Percentiles rank a stretch among this genome's conserved stretches.
Conservation (phyloP, 805 yeast genomes). For the Ogataea sp. region DNA sequence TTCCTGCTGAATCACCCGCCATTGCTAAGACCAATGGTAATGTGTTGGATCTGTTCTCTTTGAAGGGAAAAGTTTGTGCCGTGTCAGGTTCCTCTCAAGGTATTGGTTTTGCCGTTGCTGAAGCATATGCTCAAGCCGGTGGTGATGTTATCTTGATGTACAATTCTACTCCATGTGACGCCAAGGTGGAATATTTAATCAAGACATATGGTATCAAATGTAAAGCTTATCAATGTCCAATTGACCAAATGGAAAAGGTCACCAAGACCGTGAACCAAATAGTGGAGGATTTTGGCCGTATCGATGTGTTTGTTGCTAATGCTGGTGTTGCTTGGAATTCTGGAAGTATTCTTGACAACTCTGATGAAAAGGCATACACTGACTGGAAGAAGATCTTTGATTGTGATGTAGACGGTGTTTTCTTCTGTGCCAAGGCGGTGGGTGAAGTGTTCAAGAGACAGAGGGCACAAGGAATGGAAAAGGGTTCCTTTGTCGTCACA, state of each 20-base stretch:
- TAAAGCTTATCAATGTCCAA: conserved; percentile 57
- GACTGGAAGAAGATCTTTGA: conserved; percentile 69
- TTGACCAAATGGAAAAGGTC: conserved; percentile 42
- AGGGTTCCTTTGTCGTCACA: conserved; percentile 75
- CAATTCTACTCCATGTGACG: conserved; percentile 55
- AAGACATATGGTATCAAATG: conserved; percentile 51
- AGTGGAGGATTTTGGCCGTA: conserved; percentile 63
- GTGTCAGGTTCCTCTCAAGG: conserved; percentile 84
- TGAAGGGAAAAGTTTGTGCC: conserved; percentile 79
- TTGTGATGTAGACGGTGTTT: conserved; percentile 74
- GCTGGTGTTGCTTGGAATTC: conserved; percentile 83
- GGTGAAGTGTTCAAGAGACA: conserved; percentile 70
- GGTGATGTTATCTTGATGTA: conserved; percentile 74
- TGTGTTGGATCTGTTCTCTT: conserved; percentile 61
- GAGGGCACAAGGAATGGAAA: too few relatives aligned
- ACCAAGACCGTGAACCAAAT: conserved; percentile 40
- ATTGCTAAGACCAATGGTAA: conserved; percentile 38
- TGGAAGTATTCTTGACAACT: conserved; percentile 40
- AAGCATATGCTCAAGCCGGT: conserved; percentile 80
- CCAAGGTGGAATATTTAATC: conserved; percentile 48
- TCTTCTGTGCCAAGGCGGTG: conserved; percentile 66
- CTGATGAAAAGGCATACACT: conserved; percentile 36
- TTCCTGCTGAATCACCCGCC: conserved; percentile 49
- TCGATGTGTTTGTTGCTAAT: conserved; percentile 81
- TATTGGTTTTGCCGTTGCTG: conserved; percentile 75